Percentiles rank a stretch among this genome's conserved stretches.
These are phyloP conservation scores for Calamus simplicifolius DNA, from an alignment of 176 grass and related monocot species.

Conservation along the genomic window DNA sequence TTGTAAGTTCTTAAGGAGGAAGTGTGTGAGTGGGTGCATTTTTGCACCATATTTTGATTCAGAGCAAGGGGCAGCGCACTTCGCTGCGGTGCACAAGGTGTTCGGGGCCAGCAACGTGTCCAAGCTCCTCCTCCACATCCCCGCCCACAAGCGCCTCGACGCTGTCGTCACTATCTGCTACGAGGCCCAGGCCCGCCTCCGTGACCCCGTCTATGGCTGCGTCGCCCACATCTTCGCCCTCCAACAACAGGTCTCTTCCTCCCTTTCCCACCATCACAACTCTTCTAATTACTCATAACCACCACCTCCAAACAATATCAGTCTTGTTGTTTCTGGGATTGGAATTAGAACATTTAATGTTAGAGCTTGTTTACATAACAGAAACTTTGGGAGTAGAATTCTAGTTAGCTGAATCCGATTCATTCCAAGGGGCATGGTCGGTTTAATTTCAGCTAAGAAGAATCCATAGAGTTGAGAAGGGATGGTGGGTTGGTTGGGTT, in stretches of 20 bases:
- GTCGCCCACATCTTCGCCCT: constrained; percentile 97
- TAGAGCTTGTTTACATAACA: too few species aligned
- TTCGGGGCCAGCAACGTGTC: constrained; percentile 98
- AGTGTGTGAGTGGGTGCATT: constrained; percentile 95
- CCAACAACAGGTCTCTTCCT: constrained; percentile 63
- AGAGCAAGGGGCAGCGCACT: constrained; percentile 91
- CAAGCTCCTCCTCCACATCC: constrained; percentile 94
- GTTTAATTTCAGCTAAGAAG: too few species aligned
- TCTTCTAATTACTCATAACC: too few species aligned
- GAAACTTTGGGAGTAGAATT: too few species aligned
- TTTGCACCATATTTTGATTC: constrained; percentile 97
- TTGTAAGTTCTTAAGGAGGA: constrained; percentile 91
- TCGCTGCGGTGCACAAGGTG: constrained; percentile 98
- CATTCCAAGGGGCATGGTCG: too few species aligned
- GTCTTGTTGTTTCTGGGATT: too few species aligned
- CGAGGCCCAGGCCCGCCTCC: constrained; percentile 84
- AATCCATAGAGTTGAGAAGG: too few species aligned
- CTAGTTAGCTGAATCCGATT: too few species aligned
- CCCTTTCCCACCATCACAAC: too few species aligned
- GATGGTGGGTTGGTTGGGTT: too few species aligned
- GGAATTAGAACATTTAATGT: too few species aligned
- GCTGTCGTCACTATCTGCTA: constrained; percentile 96
- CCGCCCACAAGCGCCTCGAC: constrained; percentile 88
- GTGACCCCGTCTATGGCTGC: constrained; percentile 94
- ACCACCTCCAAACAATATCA: too few species aligned